Conservation (phyloP, 202 grass and related monocot species). For the Musa balbisiana region DNA sequence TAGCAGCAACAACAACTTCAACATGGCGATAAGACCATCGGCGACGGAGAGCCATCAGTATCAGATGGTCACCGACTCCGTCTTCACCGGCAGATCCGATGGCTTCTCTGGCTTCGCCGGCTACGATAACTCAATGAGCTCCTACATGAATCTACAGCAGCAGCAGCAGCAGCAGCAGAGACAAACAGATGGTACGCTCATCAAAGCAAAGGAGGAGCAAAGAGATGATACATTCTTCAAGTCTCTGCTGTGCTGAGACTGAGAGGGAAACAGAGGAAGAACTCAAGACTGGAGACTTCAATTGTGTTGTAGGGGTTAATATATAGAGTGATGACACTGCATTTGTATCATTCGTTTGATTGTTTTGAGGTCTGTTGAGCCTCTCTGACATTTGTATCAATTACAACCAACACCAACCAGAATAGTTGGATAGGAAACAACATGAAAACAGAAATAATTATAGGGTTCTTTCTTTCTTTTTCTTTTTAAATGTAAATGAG, state of each 20-base stretch:
- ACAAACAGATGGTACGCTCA: conserved; percentile 17
- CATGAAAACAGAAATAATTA: too few species aligned
- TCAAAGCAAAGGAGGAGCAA: conserved; percentile 63
- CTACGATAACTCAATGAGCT: conserved; percentile 34
- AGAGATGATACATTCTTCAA: conserved; percentile 55
- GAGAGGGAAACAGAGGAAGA: too few species aligned
- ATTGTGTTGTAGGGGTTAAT: too few species aligned
- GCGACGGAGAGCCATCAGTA: conserved; percentile 18
- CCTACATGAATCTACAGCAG: conserved; percentile 54
- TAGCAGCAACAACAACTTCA: conserved; percentile 13
- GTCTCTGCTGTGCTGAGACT: conserved; percentile 28
- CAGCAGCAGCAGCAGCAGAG: conserved; percentile 35
- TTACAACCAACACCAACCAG: too few species aligned
- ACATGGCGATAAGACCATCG: conserved; percentile 25
- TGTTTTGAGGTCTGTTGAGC: too few species aligned
- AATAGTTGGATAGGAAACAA: too few species aligned
- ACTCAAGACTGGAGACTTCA: too few species aligned
- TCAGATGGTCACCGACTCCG: conserved; percentile 10
- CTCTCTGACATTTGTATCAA: too few species aligned
- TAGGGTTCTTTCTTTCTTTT: too few species aligned
- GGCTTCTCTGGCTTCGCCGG: conserved; percentile 16
- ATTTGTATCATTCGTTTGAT: too few species aligned
- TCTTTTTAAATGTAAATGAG: too few species aligned
- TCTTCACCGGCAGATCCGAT: conserved; percentile 20
- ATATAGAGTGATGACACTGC: too few species aligned